Evolutionary conservation across 768 basidiomycete species (phyloP), one percentile per base, ranked within the genome.

Genomic region (Rhodosporidiobolus odoratus): DNA sequence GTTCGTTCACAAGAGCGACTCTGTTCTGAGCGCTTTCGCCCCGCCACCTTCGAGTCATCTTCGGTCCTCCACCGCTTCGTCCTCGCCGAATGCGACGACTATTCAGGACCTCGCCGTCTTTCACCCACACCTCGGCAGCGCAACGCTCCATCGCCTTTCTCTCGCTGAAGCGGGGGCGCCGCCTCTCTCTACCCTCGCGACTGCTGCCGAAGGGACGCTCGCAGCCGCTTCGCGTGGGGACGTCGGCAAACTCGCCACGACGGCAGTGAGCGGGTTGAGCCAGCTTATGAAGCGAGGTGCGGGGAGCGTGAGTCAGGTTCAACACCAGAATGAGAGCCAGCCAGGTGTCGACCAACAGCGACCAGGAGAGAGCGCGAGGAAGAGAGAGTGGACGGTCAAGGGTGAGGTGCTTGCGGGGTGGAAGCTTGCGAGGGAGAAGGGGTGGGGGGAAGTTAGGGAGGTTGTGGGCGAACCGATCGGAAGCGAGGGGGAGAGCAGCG

Each of bases 101-200:
- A n/a, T 73, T 25, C 72, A 69, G 25, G 68, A 73, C 53, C 48
- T 58, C 37, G 57, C 67, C 57, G 40, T 61, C 37, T 64, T 73
- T 34, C 48, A 60, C 58, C 62, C 52, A n/a, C 21, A n/a, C 2
- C 21, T 32, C 4, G 45, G 30, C 15, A 16, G 38, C 3, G 56
- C 67, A 19, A 58, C 59, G 4, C 61, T 73, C 16, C 52, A 63
- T 52, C 72, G 72, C 17, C 72, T 73, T 25, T 19, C 43, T 6
- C 47, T 38, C 27, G 16, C 32, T 15, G 40, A 58, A 13, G 27
- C 30, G 4, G 17, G 37, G 4, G 19, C 52, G 4, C 32, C 60
- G 9, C 21, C 62, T 15, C 23, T 48, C 12, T 5, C 63, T 9
- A 43, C 64, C 27, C 50, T 64, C 23, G 17, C 38, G 4, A 6